Base-by-base conservation (phyloP, 1,284 basidiomycete species). In the Sporisorium scitamineum region DNA sequence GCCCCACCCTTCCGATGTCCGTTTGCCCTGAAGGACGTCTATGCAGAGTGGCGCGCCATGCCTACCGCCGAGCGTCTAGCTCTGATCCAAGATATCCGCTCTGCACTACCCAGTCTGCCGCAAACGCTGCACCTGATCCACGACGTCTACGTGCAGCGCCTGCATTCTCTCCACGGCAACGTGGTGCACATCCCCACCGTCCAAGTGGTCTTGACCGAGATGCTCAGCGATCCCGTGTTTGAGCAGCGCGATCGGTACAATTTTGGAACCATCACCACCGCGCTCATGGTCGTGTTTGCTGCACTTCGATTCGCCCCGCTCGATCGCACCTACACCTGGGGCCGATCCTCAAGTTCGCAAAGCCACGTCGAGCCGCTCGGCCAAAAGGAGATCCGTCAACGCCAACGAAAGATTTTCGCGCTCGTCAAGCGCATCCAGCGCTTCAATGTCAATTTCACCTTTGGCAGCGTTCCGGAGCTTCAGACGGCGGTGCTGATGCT, bases 21-120 rank as follows among this genome's bases (percentile, higher is more conserved):
- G 2, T 74, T 74, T 52, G 71, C 71, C 11, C 59, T 74, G 59
- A 69, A 66, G 32, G 71, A 74, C 31, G 71, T 74, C 26, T 70
- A 69, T 32, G 59, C 66, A 14, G 62, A 74, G 16, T 70, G 71
- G 71, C 42, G 52, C 1, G 54, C 27, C 22, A 65, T 62, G 61
- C n/a, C 66, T 0, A 16, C 70, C 24, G 51, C 66, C 13, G 32
- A 48, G 13, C 61, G 71, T 4, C 51, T 34, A 9, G 18, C 29
- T 0, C 18, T 74, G 34, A 34, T 74, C 11, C 45, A 50, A 41
- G 66, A 70, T 27, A 47, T 74, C 11, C 58, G 67, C 16, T 31
- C 54, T 22, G 66, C 61, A 10, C 42, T 74, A 11, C 71, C 71
- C 0, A 60, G 51, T 16, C 32, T 47, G 4, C 44, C 55, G 13